These are phyloP conservation scores for Cadophora malorum DNA, from an alignment of 2,329 filamentous ascomycete genomes.

Conservation along the genomic window DNA sequence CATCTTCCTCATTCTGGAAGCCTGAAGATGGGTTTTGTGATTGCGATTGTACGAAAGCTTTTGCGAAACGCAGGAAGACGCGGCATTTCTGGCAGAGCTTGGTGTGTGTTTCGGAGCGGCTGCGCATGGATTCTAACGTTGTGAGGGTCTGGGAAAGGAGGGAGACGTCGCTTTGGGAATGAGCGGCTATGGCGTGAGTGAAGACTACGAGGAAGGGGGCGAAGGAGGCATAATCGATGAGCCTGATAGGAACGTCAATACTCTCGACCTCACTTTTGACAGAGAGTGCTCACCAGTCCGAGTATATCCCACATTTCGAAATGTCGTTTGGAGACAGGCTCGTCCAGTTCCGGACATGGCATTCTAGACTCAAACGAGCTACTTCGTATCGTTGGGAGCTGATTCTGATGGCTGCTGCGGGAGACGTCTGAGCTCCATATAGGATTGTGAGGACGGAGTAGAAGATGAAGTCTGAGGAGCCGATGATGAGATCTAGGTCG, in stretches of 20 bases:
- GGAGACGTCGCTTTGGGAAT: constrained; percentile 23
- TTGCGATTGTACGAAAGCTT: constrained; percentile 25
- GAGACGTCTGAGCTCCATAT: constrained; percentile 29
- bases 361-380: constrained; percentile 29
- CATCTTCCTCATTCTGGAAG: constrained; percentile 26
- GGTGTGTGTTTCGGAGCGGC: constrained; percentile 25
- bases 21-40: constrained; percentile 24
- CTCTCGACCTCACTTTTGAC: not conserved
- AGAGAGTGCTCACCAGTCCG: constrained; percentile 25
- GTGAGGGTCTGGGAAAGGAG: constrained; percentile 28
- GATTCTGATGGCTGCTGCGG: constrained; percentile 24
- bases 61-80: constrained; percentile 30
- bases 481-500: constrained; percentile 28
- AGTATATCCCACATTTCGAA: constrained; percentile 27
- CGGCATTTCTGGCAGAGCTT: constrained; percentile 29
- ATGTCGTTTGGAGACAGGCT: constrained; percentile 25
- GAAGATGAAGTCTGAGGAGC: constrained; percentile 31
- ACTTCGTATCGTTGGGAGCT: constrained; percentile 31
- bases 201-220: constrained; percentile 33
- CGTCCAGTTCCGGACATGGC: constrained; percentile 29
- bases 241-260: constrained; percentile 17
- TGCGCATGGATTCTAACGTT: constrained; percentile 26
- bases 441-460: constrained; percentile 30
- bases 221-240: constrained; percentile 31
- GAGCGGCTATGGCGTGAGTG: constrained; percentile 31